A percentile compares a stretch with the other conserved stretches of the same genome.
Evolutionary conservation across 2,329 filamentous ascomycete genomes (phyloP).

Genomic region (Amylocarpus encephaloides): DNA sequence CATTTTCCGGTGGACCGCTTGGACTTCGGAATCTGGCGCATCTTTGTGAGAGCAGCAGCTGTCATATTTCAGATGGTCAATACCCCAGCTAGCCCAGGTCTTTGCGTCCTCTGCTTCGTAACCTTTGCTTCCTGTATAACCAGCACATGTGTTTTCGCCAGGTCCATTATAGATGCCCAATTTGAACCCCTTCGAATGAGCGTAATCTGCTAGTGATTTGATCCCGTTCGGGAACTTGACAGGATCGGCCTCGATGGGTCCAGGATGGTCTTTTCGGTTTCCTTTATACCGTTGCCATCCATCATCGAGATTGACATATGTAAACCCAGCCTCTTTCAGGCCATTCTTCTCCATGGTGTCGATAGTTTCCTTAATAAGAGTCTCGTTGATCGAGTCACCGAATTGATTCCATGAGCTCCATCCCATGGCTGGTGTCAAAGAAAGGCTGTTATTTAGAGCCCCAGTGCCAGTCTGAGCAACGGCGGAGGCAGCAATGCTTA

Average conservation of each 20-base stretch:
- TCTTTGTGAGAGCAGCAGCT: slow-evolving; percentile 49
- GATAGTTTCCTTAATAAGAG: slow-evolving; percentile 39
- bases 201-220: slow-evolving; percentile 43
- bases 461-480: neutral
- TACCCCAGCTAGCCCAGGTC: slow-evolving; percentile 50
- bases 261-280: slow-evolving; percentile 20
- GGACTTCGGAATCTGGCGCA: slow-evolving; percentile 31
- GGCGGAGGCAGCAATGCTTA: neutral
- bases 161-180: slow-evolving; percentile 58
- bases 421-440: slow-evolving; percentile 39
- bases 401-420: slow-evolving; percentile 50
- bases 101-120: slow-evolving; percentile 52
- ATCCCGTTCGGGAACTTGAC: slow-evolving; percentile 54
- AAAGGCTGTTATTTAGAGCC: slow-evolving; percentile 30
- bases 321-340: slow-evolving; percentile 45
- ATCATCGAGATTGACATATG: slow-evolving; percentile 53
- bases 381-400: slow-evolving; percentile 42
- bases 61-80: slow-evolving; percentile 55
- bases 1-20: slow-evolving; percentile 36
- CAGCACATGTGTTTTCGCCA: slow-evolving; percentile 31
- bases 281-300: slow-evolving; percentile 47
- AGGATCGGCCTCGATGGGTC: slow-evolving; percentile 31
- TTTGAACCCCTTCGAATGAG: slow-evolving; percentile 53
- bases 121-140: slow-evolving; percentile 43
- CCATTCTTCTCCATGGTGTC: slow-evolving; percentile 40